Evolutionary conservation across 2,329 filamentous ascomycete genomes (phyloP), one percentile per base, ranked within the genome.

Genomic region (Pyricularia sp.): DNA sequence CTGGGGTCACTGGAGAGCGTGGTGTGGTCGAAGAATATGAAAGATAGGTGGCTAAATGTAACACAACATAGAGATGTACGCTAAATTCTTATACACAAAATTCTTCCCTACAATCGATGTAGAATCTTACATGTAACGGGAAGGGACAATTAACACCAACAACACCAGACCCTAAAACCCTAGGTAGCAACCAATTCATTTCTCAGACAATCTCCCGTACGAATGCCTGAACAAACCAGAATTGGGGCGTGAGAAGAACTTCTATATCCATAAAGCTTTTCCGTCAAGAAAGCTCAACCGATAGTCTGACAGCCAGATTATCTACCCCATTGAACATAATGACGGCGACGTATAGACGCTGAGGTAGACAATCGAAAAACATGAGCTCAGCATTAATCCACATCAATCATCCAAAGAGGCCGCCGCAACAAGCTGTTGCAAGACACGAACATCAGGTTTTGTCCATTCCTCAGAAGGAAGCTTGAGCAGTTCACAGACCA

Each of bases 371-470:
- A 3, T 10, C 6, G 25, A 28, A 28, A 14, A 28, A 10, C 2
- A 17, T 28, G 25, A 26, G 25, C 25, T 7, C 25, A 28, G 59
- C 14, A 12, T 7, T 63, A 17, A 28, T 28, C 12, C 23, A 3
- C 26, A 50, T 68, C 68, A 74, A 25, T 73, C 73, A 64, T 83
- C 84, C 70, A 89, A 76, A 64, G 80, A 83, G 64, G 86, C 86
- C 79, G 88, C 91, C 66, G 86, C 84, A 74, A 90, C 88, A 70
- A 94, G 78, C 73, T 92, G 87, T 74, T 87, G 87, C 59, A 63
- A 30, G 7, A 63, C 59, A 63, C 59, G 70, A 94, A 79, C 73
- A 93, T 83, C 2, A 71, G 90, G 88, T 72, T 86, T 86, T 66
- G 88, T 81, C 82, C 86, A 87, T 73, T 88, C 86, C 1, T 82